Evolutionary conservation across 2,329 filamentous ascomycete species (phyloP), one percentile per base, ranked within the genome.

Genomic region (Aspergillus sp.): DNA sequence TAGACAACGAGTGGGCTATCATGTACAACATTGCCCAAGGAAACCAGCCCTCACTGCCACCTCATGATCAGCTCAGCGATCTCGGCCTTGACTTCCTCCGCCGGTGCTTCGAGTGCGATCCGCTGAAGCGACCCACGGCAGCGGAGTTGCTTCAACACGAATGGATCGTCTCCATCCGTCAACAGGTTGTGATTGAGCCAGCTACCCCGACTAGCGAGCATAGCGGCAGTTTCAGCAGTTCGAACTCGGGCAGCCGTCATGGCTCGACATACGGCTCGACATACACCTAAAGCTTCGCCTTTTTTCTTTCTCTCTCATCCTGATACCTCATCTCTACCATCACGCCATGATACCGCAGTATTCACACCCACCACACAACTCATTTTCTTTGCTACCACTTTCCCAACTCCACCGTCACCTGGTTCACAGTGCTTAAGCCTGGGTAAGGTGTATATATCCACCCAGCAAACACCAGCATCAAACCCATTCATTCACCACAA

Each of bases 1-100:
- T 98, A 47, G 95, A 99, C 79, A 99, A 99, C 72, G 95, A 99
- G 75, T 99, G 93, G 92, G 95, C 95, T 43, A 98, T 99, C 78
- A 99, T 99, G 95, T 99, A 97, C 83, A 98, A 98, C 79, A 99
- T 99, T 70, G 95, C 95, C 1, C 93, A 96, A 72, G 95, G 95
- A 63, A 96, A 97, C 68, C 90, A 92, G 49, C 95, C 95, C 6
- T 89, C 91, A 71, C 82, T 97, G 56, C 95, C 95, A 2, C 82
- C 85, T 1, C 73, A 80, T 1, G 93, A 98, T 52, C 93, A 98
- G 75, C 84, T 99, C 62, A 95, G 90, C 69, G 84, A 88, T 0
- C 77, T 86, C 56, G 95, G 95, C 21, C 87, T 97, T 62, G 92
- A 98, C 71, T 98, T 99, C 70, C 75, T 99, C 64, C 86, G 85